Percentiles rank a stretch among this genome's conserved stretches.
These are phyloP conservation scores for Saccharomycopsis hybrid DNA, from an alignment of 1,139 yeast species.

Conservation along the genomic window DNA sequence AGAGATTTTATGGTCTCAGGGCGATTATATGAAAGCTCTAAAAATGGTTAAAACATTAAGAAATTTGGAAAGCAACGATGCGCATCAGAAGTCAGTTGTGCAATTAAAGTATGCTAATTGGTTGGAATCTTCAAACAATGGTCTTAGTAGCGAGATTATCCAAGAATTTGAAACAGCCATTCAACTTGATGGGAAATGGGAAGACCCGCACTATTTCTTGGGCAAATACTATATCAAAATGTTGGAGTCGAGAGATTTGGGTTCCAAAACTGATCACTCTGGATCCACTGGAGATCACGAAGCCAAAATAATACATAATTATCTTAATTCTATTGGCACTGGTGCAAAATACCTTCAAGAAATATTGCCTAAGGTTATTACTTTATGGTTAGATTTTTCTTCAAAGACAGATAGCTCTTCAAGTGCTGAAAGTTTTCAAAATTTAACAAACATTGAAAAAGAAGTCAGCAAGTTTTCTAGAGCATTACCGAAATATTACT, in stretches of 20 bases:
- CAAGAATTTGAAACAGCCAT: slow-evolving; percentile 61
- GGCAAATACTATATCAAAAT: slow-evolving; percentile 78
- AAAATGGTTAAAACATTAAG: slow-evolving; percentile 46
- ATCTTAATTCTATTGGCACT: slow-evolving; percentile 58
- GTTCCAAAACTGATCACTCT: slow-evolving; percentile 31
- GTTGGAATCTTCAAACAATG: slow-evolving; percentile 83
- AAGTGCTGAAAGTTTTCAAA: slow-evolving; percentile 23
- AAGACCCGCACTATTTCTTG: slow-evolving; percentile 70
- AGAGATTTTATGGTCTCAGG: slow-evolving; percentile 82
- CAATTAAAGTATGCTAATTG: slow-evolving; percentile 81
- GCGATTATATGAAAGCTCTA: slow-evolving; percentile 82
- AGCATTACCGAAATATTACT: slow-evolving; percentile 53
- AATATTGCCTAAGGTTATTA: slow-evolving; percentile 80
- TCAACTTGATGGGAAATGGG: slow-evolving; percentile 57
- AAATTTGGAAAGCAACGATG: slow-evolving; percentile 10
- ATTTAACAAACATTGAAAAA: slow-evolving; percentile 42
- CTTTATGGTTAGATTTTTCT: slow-evolving; percentile 89
- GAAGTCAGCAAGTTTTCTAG: slow-evolving; percentile 35
- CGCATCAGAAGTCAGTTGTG: slow-evolving; percentile 30
- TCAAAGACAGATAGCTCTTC: slow-evolving; percentile 28
- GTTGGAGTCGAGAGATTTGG: slow-evolving; percentile 50
- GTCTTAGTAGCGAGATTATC: slow-evolving; percentile 68
- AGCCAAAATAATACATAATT: slow-evolving; percentile 54
- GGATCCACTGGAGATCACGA: slow-evolving; percentile 36
- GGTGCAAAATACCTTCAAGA: slow-evolving; percentile 74